Conservation (phyloP, 495 filamentous ascomycete genomes). For the Penicillium bialowiezense region DNA sequence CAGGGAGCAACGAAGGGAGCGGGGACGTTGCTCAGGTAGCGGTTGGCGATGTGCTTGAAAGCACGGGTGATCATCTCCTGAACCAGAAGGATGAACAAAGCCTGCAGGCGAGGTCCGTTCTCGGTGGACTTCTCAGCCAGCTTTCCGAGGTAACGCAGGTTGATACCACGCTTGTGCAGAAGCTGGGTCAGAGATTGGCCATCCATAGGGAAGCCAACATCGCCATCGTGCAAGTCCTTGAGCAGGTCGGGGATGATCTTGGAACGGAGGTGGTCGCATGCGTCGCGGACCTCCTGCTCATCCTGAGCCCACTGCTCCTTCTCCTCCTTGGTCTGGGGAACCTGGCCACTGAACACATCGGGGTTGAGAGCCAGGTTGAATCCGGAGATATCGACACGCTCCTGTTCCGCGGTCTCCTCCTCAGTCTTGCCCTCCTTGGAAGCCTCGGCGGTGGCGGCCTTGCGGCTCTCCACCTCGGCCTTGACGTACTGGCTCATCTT, state of each 20-base stretch:
- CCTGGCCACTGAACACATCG: slow-evolving; percentile 90
- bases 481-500: slow-evolving; percentile 87
- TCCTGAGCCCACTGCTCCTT: slow-evolving; percentile 81
- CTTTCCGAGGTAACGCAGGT: slow-evolving; percentile 90
- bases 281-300: slow-evolving; percentile 82
- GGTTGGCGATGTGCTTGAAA: slow-evolving; percentile 88
- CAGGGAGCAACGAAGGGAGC: slow-evolving; percentile 71
- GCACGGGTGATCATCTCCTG: slow-evolving; percentile 93
- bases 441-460: slow-evolving; percentile 37
- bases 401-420: slow-evolving; percentile 46
- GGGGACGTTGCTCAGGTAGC: slow-evolving; percentile 78
- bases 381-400: slow-evolving; percentile 74
- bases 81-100: slow-evolving; percentile 69
- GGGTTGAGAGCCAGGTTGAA: slow-evolving; percentile 92
- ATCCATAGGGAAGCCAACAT: slow-evolving; percentile 97
- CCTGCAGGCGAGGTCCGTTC: slow-evolving; percentile 67
- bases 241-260: slow-evolving; percentile 73
- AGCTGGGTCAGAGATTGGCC: slow-evolving; percentile 83
- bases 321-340: slow-evolving; percentile 85
- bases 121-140: slow-evolving; percentile 66
- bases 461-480: slow-evolving; percentile 63
- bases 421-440: slow-evolving; percentile 41
- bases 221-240: slow-evolving; percentile 83
- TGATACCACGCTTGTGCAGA: slow-evolving; percentile 96
- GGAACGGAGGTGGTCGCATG: slow-evolving; percentile 72